Evolutionary conservation across 2,329 filamentous ascomycete genomes (phyloP), one percentile per base, ranked within the genome.

Genomic region (Cytospora schulzeri): DNA sequence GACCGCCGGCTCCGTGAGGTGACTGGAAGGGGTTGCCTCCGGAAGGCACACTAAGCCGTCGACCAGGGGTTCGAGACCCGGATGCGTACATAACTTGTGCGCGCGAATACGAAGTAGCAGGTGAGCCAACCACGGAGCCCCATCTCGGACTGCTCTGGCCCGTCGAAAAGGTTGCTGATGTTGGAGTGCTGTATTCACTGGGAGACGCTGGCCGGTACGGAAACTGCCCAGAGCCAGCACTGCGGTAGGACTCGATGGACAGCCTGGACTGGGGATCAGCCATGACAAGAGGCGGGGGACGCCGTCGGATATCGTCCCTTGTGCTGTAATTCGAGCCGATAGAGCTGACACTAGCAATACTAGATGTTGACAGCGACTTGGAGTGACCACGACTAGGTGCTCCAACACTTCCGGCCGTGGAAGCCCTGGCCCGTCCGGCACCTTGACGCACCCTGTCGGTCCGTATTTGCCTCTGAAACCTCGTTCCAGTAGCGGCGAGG

Each of bases 391-490:
- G 85, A 66, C 83, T 85, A 35, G 91, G 89, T 8, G 88, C 85
- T 22, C 86, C 85, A 67, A 89, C 84, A 71, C 90, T 94, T 29
- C 91, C 89, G 24, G 87, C 85, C 1, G 92, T 96, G 15, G 91
- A 89, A 15, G 93, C 88, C 68, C 93, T 85, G 9, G 91, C 89
- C 69, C 93, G 84, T 65, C 85, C 85, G 29, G 86, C 89, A 2
- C 90, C 85, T 57, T 91, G 90, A 61, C 92, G 85, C 38, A 94
- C 90, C 65, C 92, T 84, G 69, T 97, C 93, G 0, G 92, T 96
- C 60, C 94, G 86, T 65, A 97, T 92, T 76, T 97, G 93, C 67
- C 94, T 86, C 72, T 97, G 94, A 71, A 96, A 97, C 48, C 94
- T 85, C 11, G 93, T 96, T 28, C 93, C 93, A 1, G 92, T 95